Evolutionary conservation across 2,329 filamentous ascomycete genomes (phyloP), one percentile per base, ranked within the genome.

Genomic region (Pezicula neosporulosa): DNA sequence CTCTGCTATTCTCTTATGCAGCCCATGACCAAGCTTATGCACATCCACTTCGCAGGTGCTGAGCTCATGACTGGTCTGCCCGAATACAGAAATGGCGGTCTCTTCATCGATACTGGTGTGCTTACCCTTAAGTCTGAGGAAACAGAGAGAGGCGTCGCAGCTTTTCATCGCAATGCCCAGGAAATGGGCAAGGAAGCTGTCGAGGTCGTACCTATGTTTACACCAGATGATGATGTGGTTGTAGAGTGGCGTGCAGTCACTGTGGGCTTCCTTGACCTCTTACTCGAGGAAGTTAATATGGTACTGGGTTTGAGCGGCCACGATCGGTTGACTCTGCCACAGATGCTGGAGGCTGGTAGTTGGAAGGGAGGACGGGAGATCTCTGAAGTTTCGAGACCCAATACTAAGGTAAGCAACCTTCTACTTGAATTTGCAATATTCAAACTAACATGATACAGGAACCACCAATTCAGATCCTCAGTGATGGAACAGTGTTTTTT

Each of bases 341-440:
- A 99, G 69, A 83, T 99, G 74, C 77, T 99, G 16, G 94, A 97
- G 70, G 94, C 93, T 13, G 94, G 94, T 47, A 96, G 90, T 66
- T 99, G 94, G 93, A 97, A 97, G 88, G 93, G 93, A 62, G 94
- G 94, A 53, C 86, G 94, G 66, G 94, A 97, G 73, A 88, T 97
- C 67, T 94, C 94, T 56, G 93, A 97, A 73, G 90, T 97, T 58
- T 93, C 90, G 61, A 81, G 94, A 60, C 94, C 94, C 19, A 97
- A 97, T 65, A 97, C 94, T 48, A 96, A 94, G 73, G 90, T 48
- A 44, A 28, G 42, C 12, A 27, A n/a, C 9, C n/a, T 42, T 24
- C 24, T 16, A 6, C 10, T 21, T 18, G 24, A 24, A 8, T 24
- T 42, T 39, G n/a, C n/a, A 39, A 39, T 13, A 13, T 30, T 18